These are phyloP conservation scores for Heterobasidion irregulare DNA, from an alignment of 1,284 basidiomycete genomes.

Conservation along the genomic window DNA sequence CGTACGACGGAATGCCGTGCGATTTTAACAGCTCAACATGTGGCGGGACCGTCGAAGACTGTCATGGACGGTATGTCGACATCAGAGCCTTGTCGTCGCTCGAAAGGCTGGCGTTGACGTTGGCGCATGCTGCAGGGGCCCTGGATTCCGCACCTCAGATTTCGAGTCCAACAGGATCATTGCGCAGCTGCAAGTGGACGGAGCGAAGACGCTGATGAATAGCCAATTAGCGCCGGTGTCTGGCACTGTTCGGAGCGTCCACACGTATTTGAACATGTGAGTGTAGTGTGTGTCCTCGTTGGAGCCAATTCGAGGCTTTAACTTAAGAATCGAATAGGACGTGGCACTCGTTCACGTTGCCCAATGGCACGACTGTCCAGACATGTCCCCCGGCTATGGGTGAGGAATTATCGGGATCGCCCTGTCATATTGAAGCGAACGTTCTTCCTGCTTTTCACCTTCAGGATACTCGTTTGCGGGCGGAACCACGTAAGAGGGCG, in stretches of 20 bases:
- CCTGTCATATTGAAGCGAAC: not conserved
- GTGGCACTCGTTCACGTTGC: conserved; percentile 53
- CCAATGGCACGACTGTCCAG: conserved; percentile 57
- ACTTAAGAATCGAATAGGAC: conserved; percentile 13
- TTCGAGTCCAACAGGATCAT: conserved; percentile 68
- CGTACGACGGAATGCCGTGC: conserved; percentile 58
- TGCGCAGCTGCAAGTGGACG: conserved; percentile 57
- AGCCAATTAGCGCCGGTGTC: conserved; percentile 33
- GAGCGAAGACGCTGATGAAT: conserved; percentile 54
- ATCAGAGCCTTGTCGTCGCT: not conserved
- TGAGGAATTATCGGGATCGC: conserved; percentile 20
- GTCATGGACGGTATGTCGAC: conserved; percentile 54
- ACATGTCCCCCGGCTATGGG: conserved; percentile 80
- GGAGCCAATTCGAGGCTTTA: not conserved
- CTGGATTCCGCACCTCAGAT: conserved; percentile 64
- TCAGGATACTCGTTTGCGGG: conserved; percentile 46
- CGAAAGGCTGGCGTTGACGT: not conserved
- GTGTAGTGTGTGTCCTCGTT: conserved; percentile 14
- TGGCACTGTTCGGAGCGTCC: conserved; percentile 59
- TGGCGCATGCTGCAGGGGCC: conserved; percentile 39
- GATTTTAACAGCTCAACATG: conserved; percentile 66
- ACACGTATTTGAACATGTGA: conserved; percentile 62
- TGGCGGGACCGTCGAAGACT: conserved; percentile 58
- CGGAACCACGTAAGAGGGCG: conserved; percentile 58
- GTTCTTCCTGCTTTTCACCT: not conserved